A percentile compares a stretch with the other conserved stretches of the same genome.
Evolutionary conservation across 495 filamentous ascomycete species (phyloP).

Genomic region (Jackrogersella multiformis): DNA sequence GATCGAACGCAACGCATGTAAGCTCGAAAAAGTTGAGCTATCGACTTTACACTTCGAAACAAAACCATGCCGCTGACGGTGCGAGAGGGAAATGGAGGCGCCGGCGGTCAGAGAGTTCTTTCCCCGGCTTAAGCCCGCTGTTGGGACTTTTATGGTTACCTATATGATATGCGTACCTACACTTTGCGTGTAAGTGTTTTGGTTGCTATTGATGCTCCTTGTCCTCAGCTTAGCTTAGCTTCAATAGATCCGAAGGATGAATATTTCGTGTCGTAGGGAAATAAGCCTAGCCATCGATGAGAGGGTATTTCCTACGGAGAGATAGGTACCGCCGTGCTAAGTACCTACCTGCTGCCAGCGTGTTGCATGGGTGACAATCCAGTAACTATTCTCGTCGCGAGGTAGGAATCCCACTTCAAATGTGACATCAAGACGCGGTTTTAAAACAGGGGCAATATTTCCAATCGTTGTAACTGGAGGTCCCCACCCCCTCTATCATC

Average conservation of each 20-base stretch:
- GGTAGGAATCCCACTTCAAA: not conserved
- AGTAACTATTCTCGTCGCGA: not conserved
- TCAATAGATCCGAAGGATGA: not conserved
- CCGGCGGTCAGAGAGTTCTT: too few relatives aligned
- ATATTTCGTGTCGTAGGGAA: too few relatives aligned
- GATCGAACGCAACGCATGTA: too few relatives aligned
- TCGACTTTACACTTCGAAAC: not conserved
- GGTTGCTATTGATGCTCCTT: too few relatives aligned
- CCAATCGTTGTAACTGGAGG: not conserved
- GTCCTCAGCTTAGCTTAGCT: not conserved
- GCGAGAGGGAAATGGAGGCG: not conserved
- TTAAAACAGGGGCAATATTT: not conserved
- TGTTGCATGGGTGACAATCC: not conserved
- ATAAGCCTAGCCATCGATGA: not conserved
- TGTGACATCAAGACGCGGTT: not conserved
- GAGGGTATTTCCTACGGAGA: not conserved
- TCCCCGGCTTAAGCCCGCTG: too few relatives aligned
- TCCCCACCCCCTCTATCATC: too few relatives aligned
- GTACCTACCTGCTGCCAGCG: not conserved
- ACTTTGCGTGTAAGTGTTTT: too few relatives aligned
- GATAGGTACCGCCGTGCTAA: not conserved
- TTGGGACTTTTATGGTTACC: too few relatives aligned
- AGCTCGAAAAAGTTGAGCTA: too few relatives aligned
- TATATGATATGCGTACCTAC: too few relatives aligned
- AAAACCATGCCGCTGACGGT: not conserved